Evolutionary conservation across 768 basidiomycete species (phyloP).

Genomic region (Kwoniella dejecticola): DNA sequence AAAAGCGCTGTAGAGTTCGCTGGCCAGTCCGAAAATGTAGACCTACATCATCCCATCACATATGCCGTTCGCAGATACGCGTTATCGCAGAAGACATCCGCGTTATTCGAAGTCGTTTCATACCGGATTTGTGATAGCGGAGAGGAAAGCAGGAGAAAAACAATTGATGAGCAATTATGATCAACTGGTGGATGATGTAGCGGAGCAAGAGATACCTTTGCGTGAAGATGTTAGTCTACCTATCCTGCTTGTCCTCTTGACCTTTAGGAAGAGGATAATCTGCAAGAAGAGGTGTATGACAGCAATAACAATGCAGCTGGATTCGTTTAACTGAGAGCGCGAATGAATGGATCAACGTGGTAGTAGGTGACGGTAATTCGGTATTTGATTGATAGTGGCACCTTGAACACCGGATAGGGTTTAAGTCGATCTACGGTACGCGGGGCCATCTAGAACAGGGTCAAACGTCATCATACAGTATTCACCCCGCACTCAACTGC

Average conservation of each 20-base stretch:
- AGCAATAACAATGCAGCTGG: not conserved
- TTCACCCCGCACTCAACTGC: not conserved
- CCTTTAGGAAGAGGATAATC: not conserved
- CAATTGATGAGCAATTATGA: slow-evolving; percentile 9
- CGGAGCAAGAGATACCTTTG: slow-evolving; percentile 10
- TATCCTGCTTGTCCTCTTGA: slow-evolving; percentile 1
- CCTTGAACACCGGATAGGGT: not conserved
- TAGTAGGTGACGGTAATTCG: not conserved
- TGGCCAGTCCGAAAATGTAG: no score
- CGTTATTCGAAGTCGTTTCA: not conserved
- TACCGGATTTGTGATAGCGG: not conserved
- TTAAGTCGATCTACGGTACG: not conserved
- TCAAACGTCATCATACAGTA: not conserved
- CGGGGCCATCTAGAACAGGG: not conserved
- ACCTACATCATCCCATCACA: not conserved
- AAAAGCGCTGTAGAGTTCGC: no score
- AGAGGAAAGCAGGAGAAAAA: not conserved
- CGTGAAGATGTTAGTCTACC: slow-evolving; percentile 1
- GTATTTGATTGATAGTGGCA: slow-evolving; percentile 1
- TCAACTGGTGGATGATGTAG: slow-evolving; percentile 6
- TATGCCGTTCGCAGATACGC: not conserved
- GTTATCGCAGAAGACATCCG: not conserved
- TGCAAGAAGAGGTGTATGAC: not conserved
- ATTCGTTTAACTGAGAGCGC: not conserved
- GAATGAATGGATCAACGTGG: not conserved